phyloP scores from a whole-genome alignment of 352 stramenopile genomes.

The Phytophthora citrophthora region DNA sequence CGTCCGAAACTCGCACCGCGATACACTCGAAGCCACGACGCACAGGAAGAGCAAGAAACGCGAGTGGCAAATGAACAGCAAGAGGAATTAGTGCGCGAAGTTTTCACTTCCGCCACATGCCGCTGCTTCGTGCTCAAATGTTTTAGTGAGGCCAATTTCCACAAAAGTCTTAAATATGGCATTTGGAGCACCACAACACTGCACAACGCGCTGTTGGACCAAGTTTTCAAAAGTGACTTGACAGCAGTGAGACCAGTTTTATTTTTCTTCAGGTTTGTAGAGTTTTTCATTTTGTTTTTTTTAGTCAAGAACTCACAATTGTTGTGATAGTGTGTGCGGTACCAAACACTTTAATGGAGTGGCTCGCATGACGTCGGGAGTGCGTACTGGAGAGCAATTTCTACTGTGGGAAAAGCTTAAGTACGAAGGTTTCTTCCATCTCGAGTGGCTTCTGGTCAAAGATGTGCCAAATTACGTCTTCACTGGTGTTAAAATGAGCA shows the following conservation, averaged over 20 bases:
- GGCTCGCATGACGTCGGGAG: constrained; percentile 75
- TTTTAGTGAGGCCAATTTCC: constrained; percentile 86
- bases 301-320: constrained; percentile 8
- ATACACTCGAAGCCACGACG: constrained; percentile 21
- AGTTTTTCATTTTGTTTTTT: background rate
- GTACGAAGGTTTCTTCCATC: constrained; percentile 81
- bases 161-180: constrained; percentile 88
- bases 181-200: constrained; percentile 80
- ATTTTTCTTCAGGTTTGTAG: constrained; percentile 77
- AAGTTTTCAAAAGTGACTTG: constrained; percentile 76
- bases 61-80: constrained; percentile 28
- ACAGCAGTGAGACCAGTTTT: constrained; percentile 68
- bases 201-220: constrained; percentile 72
- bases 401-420: constrained; percentile 84
- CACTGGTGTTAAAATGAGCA: constrained; percentile 79
- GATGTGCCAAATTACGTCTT: constrained; percentile 86
- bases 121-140: constrained; percentile 88
- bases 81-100: constrained; percentile 51
- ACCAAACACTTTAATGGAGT: constrained; percentile 83
- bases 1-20: constrained; percentile 56
- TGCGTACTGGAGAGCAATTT: constrained; percentile 59
- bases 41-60: background rate
- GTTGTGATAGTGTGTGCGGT: constrained; percentile 57
- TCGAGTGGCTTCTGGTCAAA: constrained; percentile 87
- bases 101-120: constrained; percentile 68